Conservation (phyloP, 176 grass and related monocot species). For the Melocanna baccifera region DNA sequence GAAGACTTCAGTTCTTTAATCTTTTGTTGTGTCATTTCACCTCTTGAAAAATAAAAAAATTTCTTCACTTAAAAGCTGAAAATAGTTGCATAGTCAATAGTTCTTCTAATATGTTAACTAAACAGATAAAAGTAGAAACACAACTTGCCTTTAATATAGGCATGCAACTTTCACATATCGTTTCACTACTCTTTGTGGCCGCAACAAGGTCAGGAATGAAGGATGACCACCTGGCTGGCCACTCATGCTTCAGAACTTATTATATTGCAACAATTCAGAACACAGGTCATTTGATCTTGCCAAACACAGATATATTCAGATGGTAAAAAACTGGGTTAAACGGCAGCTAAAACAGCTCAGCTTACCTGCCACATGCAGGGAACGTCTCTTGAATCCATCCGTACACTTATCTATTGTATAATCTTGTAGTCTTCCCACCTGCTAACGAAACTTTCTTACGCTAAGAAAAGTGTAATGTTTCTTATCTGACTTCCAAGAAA, state of each 20-base stretch:
- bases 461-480: no score
- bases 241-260: slow-evolving; percentile 93
- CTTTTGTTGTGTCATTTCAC: slow-evolving; percentile 93
- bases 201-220: slow-evolving; percentile 94
- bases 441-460: no score
- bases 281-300: background rate
- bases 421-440: no score
- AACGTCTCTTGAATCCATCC: no score
- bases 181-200: slow-evolving; percentile 82
- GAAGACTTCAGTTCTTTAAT: slow-evolving; percentile 15
- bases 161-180: slow-evolving; percentile 98
- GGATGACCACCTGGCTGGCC: slow-evolving; percentile 87
- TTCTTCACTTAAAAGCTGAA: slow-evolving; percentile 98
- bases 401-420: no score
- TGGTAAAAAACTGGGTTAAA: background rate
- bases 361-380: no score
- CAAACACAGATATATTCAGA: background rate
- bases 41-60: slow-evolving; percentile 97
- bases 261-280: slow-evolving; percentile 24
- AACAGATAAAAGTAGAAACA: slow-evolving; percentile 1
- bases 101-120: background rate
- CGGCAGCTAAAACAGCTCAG: background rate
- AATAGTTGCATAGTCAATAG: background rate
- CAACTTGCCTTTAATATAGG: slow-evolving; percentile 88
- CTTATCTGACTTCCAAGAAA: no score